phyloP scores from a whole-genome alignment of 1,284 basidiomycete species.

The Boletellus dicymbophilus region DNA sequence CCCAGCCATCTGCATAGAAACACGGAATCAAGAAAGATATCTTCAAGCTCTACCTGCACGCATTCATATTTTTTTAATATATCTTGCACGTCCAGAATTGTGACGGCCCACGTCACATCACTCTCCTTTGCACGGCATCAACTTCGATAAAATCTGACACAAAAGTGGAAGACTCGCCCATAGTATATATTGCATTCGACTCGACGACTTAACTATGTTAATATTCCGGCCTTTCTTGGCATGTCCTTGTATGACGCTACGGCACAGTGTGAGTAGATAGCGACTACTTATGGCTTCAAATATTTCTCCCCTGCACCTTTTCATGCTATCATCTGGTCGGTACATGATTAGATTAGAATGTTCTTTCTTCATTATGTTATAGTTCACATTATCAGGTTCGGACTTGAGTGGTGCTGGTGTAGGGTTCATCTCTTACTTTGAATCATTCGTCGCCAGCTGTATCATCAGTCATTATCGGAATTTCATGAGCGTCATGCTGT shows the following conservation, averaged over 20 bases:
- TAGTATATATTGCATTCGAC: conserved; percentile 32
- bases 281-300: conserved; percentile 23
- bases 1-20: conserved; percentile 24
- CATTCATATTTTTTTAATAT: conserved; percentile 4
- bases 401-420: conserved; percentile 5
- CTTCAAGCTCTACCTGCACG: conserved; percentile 3
- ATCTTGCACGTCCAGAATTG: conserved; percentile 15
- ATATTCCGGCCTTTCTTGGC: conserved; percentile 20
- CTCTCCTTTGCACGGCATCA: conserved; percentile 10
- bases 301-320: conserved; percentile 8
- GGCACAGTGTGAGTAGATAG: conserved; percentile 12
- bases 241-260: conserved; percentile 9
- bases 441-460: too few species aligned
- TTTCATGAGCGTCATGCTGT: too few species aligned
- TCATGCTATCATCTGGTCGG: conserved; percentile 17
- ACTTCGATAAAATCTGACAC: conserved; percentile 10
- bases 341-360: conserved; percentile 16
- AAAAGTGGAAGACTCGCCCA: conserved; percentile 21
- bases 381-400: conserved; percentile 27
- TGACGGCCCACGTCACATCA: conserved; percentile 5
- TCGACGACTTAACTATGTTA: conserved; percentile 27
- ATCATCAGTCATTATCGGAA: too few species aligned
- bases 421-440: conserved; percentile 6
- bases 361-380: conserved; percentile 30
- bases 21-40: conserved; percentile 9